Conservation (phyloP, 129 eudicot species). For the Centaurea solstitialis region DNA sequence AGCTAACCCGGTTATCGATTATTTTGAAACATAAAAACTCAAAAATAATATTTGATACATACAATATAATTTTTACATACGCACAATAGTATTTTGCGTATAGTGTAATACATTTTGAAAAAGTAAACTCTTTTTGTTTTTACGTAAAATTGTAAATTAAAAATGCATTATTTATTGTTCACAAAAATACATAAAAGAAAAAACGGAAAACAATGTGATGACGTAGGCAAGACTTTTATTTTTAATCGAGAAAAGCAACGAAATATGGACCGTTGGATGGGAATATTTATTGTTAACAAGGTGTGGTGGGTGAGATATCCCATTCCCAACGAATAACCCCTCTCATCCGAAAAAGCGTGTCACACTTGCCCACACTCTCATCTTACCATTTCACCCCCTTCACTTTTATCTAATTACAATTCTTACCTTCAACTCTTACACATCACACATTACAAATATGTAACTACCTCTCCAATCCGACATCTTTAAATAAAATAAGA, state of each 20-base stretch:
- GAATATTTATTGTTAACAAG: neutral
- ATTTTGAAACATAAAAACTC: too few species aligned
- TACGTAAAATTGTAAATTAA: too few species aligned
- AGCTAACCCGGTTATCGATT: too few species aligned
- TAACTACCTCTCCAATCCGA: too few species aligned
- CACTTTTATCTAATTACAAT: neutral
- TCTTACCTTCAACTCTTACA: neutral
- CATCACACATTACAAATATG: neutral
- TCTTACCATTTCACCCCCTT: neutral
- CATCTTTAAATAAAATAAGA: too few species aligned
- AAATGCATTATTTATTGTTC: neutral
- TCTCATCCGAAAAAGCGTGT: neutral
- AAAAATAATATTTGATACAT: too few species aligned
- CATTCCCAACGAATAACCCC: neutral
- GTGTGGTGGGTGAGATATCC: neutral
- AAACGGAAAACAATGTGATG: constrained; percentile 1
- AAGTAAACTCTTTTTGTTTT: too few species aligned
- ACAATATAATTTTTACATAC: too few species aligned
- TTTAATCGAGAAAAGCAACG: neutral
- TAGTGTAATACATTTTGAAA: too few species aligned
- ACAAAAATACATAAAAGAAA: neutral
- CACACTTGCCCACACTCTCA: neutral
- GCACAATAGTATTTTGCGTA: too few species aligned
- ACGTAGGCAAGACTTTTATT: neutral
- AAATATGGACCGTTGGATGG: neutral